These are phyloP conservation scores for Rhizopus sp. DNA, from an alignment of 371 early-diverging fungal genomes.

Conservation along the genomic window DNA sequence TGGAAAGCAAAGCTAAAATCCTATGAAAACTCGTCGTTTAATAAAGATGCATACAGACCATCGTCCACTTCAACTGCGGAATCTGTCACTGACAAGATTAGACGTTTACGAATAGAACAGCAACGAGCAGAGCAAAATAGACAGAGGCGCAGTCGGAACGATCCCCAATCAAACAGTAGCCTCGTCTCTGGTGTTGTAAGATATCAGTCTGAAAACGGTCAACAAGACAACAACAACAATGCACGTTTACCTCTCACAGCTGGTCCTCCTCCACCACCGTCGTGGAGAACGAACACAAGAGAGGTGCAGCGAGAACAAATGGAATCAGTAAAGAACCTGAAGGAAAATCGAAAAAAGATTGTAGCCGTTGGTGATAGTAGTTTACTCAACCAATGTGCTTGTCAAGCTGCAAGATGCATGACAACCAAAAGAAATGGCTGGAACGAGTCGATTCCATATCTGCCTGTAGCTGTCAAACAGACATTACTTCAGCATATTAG, in stretches of 20 bases:
- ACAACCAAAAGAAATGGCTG: background rate
- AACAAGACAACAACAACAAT: background rate
- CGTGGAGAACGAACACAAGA: slow-evolving; percentile 3
- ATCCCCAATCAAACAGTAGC: background rate
- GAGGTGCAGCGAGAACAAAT: background rate
- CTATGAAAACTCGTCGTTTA: background rate
- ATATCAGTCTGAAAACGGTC: background rate
- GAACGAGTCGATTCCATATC: background rate
- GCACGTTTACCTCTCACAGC: background rate
- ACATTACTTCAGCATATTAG: slow-evolving; percentile 2
- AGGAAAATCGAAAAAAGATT: background rate
- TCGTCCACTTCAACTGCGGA: background rate
- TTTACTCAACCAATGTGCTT: slow-evolving; percentile 5
- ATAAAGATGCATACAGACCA: background rate
- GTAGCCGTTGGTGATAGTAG: background rate
- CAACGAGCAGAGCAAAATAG: slow-evolving; percentile 1
- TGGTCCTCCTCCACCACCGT: slow-evolving; percentile 8
- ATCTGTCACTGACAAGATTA: slow-evolving; percentile 10
- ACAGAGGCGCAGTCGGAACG: background rate
- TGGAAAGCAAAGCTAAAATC: slow-evolving; percentile 7
- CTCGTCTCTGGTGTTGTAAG: background rate
- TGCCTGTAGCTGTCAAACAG: slow-evolving; percentile 2
- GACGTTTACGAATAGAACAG: slow-evolving; percentile 4
- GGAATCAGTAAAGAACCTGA: background rate
- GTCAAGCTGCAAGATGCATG: background rate